Evolutionary conservation across 1,139 yeast species (phyloP), one percentile per base, ranked within the genome.

Genomic region (Diutina catenulata): DNA sequence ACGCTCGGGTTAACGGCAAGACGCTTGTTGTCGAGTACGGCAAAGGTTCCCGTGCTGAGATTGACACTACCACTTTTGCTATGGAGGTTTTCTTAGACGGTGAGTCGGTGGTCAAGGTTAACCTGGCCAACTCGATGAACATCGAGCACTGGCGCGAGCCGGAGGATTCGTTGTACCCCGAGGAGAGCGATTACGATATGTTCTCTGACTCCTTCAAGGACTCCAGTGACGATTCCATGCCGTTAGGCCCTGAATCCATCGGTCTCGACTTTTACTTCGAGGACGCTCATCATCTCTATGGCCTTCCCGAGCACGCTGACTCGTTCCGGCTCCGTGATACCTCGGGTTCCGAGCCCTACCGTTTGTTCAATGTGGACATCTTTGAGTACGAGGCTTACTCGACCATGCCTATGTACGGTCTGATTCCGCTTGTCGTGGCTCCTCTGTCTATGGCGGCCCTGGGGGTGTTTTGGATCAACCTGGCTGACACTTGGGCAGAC

Each of bases 291-390:
- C 69, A 80, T 48, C 80, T 86, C 1, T 91, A 75, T 52, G 99
- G 99, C 18, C 80, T 91, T 38, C 97, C 98, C 0, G 98, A 91
- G 55, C 98, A 91, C 53, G 88, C 97, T 0, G 95, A 84, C 48
- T 64, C 80, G 1, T 59, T 91, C 42, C 69, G 79, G 18, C 64
- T 91, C 46, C 70, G 76, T 41, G 91, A 82, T 47, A 86, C 96
- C 0, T 53, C 68, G 0, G 59, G 55, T 10, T 49, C 61, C 2
- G 70, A 68, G 33, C 97, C 97, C 1, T 91, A 91, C 57, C 68
- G 98, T 36, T 62, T 91, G 36, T 93, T 60, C 63, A 91, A 91
- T 48, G 96, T 88, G 23, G 99, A 91, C 52, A 88, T 88, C 37
- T 91, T 91, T 56, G 96, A 91, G 57, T 91, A 91, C 53, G 94